phyloP scores from a whole-genome alignment of 352 stramenopile genomes.

The Phytophthora pinifolia region DNA sequence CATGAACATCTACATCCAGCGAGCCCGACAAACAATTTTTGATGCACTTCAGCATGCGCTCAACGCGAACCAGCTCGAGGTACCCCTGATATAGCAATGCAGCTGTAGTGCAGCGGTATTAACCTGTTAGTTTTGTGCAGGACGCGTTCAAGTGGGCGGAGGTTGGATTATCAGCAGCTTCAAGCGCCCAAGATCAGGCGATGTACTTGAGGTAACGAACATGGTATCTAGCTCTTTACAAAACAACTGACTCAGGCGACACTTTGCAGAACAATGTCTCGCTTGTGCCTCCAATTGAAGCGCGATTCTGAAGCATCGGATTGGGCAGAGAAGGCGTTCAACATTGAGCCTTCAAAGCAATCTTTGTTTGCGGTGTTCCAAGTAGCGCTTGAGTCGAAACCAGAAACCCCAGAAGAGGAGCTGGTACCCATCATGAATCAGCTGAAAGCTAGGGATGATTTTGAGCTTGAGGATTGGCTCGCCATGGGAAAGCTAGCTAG shows the following conservation, averaged over 20 bases:
- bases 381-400: constrained; percentile 30
- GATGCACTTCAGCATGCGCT: constrained; percentile 44
- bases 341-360: constrained; percentile 54
- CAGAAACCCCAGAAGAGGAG: constrained; percentile 10
- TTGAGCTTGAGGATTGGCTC: constrained; percentile 63
- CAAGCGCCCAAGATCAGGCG: constrained; percentile 32
- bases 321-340: constrained; percentile 51
- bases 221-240: neutral
- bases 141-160: constrained; percentile 54
- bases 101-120: neutral
- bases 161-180: constrained; percentile 25
- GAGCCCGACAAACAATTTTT: constrained; percentile 45
- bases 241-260: neutral
- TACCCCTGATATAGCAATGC: constrained; percentile 11
- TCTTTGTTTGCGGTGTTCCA: constrained; percentile 64
- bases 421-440: constrained; percentile 30
- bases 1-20: constrained; percentile 11
- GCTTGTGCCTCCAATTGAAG: constrained; percentile 42
- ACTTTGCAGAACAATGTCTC: constrained; percentile 33
- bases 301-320: constrained; percentile 28
- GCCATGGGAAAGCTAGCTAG: constrained; percentile 47
- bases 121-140: constrained; percentile 20
- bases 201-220: constrained; percentile 57
- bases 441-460: constrained; percentile 57
- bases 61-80: constrained; percentile 43